Conservation (phyloP, 2,329 filamentous ascomycete genomes). For the Parastagonospora nodorum region DNA sequence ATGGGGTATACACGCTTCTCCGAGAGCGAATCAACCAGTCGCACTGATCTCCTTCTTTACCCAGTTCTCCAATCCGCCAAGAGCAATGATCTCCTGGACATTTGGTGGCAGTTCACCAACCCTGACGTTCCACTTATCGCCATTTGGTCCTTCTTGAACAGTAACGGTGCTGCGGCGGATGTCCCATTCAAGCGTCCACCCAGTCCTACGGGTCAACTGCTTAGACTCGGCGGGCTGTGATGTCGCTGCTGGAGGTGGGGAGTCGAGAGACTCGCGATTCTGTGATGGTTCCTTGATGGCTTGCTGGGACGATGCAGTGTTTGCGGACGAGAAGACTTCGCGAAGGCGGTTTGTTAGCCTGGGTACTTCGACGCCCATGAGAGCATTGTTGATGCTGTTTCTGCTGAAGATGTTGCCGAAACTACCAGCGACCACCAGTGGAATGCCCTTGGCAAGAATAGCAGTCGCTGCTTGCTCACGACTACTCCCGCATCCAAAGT, state of each 20-base stretch:
- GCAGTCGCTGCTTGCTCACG: slow-evolving; percentile 89
- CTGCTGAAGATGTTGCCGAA: slow-evolving; percentile 84
- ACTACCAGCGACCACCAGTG: slow-evolving; percentile 77
- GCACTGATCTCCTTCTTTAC: slow-evolving; percentile 70
- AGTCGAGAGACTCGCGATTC: slow-evolving; percentile 58
- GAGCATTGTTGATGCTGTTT: slow-evolving; percentile 79
- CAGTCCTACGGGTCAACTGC: slow-evolving; percentile 71
- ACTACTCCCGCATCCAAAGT: slow-evolving; percentile 83
- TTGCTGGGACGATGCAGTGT: slow-evolving; percentile 36
- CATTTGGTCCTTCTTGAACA: slow-evolving; percentile 71
- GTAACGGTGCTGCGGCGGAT: slow-evolving; percentile 71
- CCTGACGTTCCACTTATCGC: slow-evolving; percentile 74
- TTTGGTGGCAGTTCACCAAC: slow-evolving; percentile 84
- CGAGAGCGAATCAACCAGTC: slow-evolving; percentile 16
- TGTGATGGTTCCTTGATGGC: slow-evolving; percentile 57
- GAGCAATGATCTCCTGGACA: slow-evolving; percentile 67
- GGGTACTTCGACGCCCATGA: slow-evolving; percentile 74
- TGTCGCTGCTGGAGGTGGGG: slow-evolving; percentile 46
- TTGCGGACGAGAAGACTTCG: slow-evolving; percentile 57
- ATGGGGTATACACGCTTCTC: slow-evolving; percentile 22
- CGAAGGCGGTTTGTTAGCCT: slow-evolving; percentile 68
- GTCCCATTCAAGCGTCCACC: slow-evolving; percentile 86
- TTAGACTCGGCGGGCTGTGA: slow-evolving; percentile 55
- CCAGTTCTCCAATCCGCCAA: slow-evolving; percentile 81
- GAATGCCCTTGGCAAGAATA: slow-evolving; percentile 79